Evolutionary conservation across 176 grass and related monocot genomes (phyloP).

Genomic region (Ensete glaucum): DNA sequence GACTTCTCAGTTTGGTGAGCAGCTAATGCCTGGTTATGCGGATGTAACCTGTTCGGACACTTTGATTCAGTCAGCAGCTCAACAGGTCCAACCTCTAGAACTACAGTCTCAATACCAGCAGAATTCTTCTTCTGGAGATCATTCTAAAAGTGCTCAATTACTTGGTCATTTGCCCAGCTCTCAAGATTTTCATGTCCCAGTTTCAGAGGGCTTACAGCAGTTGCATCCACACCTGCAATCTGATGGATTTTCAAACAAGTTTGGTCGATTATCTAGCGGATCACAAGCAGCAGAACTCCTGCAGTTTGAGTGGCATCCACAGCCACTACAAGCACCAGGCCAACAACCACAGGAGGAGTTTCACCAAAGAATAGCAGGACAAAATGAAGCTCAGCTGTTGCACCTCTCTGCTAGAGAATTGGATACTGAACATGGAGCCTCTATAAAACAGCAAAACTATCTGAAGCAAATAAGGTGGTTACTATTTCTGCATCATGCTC

Average conservation of each 20-base stretch:
- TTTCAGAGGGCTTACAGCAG: slow-evolving; percentile 3
- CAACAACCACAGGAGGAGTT: slow-evolving; percentile 58
- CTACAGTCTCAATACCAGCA: slow-evolving; percentile 3
- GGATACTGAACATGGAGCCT: slow-evolving; percentile 33
- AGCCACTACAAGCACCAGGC: slow-evolving; percentile 35
- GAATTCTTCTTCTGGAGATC: slow-evolving; percentile 1
- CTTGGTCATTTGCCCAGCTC: neutral
- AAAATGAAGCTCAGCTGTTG: slow-evolving; percentile 37
- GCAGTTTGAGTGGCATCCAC: slow-evolving; percentile 38
- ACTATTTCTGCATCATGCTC: slow-evolving; percentile 79
- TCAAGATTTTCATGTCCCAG: slow-evolving; percentile 10
- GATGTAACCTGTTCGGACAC: neutral
- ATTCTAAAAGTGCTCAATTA: slow-evolving; percentile 5
- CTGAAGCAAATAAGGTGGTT: slow-evolving; percentile 70
- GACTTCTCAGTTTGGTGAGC: slow-evolving; percentile 7
- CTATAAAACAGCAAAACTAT: slow-evolving; percentile 47
- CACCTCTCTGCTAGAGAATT: slow-evolving; percentile 6
- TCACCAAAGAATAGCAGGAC: slow-evolving; percentile 43
- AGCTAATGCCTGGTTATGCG: slow-evolving; percentile 5
- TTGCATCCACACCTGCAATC: neutral
- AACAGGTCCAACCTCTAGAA: neutral
- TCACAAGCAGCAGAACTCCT: slow-evolving; percentile 12
- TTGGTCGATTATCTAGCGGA: neutral
- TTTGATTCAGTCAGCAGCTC: neutral
- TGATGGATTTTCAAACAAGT: slow-evolving; percentile 9